A percentile compares a stretch with the other conserved stretches of the same genome.
phyloP scores from a whole-genome alignment of 495 filamentous ascomycete genomes.

The Penicillium fimorum region DNA sequence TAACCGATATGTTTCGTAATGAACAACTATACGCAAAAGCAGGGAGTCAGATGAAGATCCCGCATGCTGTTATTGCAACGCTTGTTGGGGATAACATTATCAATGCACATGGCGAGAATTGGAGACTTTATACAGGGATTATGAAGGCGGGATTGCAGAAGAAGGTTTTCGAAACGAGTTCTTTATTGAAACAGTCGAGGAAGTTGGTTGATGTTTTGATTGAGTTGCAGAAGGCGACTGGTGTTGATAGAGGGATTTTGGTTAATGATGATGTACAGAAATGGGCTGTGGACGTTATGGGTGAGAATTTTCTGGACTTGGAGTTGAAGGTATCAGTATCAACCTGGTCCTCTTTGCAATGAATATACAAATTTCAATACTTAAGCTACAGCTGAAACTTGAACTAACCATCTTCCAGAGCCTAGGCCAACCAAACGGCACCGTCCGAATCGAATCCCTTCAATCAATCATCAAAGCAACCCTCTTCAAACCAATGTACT shows the following conservation, averaged over 20 bases:
- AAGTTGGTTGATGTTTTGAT: slow-evolving; percentile 24
- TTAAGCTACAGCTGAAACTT: not conserved
- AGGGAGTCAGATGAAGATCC: slow-evolving; percentile 50
- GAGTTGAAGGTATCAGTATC: slow-evolving; percentile 23
- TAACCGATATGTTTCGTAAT: slow-evolving; percentile 48
- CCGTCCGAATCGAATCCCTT: slow-evolving; percentile 25
- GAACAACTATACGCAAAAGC: slow-evolving; percentile 44
- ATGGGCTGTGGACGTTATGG: slow-evolving; percentile 32
- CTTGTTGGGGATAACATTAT: slow-evolving; percentile 43
- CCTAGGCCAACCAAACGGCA: slow-evolving; percentile 1
- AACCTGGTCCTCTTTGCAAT: not conserved
- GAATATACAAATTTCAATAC: not conserved
- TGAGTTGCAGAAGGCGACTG: slow-evolving; percentile 6
- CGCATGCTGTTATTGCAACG: slow-evolving; percentile 39
- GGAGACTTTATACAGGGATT: slow-evolving; percentile 35
- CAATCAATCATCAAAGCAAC: slow-evolving; percentile 31
- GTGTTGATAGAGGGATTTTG: slow-evolving; percentile 2
- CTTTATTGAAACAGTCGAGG: slow-evolving; percentile 23
- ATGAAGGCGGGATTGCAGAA: slow-evolving; percentile 41
- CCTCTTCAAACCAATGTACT: slow-evolving; percentile 41
- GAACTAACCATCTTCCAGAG: not conserved
- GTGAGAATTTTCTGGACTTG: slow-evolving; percentile 24
- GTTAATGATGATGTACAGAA: slow-evolving; percentile 28
- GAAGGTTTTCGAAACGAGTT: slow-evolving; percentile 23
- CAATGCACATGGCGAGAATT: slow-evolving; percentile 33